Evolutionary conservation across 2,329 filamentous ascomycete genomes (phyloP), one percentile per base, ranked within the genome.

Genomic region (Pyrenophora graminea): DNA sequence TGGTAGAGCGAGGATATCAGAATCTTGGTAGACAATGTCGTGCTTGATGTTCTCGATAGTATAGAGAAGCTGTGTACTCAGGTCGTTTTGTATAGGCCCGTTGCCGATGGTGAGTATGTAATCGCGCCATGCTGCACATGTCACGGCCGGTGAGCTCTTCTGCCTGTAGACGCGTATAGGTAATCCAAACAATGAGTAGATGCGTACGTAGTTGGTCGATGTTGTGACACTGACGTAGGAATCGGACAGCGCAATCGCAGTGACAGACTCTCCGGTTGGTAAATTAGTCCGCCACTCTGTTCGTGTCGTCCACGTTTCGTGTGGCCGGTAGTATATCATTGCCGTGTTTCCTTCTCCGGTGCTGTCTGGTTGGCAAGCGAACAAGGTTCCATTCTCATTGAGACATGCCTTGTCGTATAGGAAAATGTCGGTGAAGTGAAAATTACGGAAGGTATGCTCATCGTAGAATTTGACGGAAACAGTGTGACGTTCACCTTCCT

Each of bases 381-480:
- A 97, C 0, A 96, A 80, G 0, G 91, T 82, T 13, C 94, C 93
- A 48, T 90, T 86, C 51, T 95, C 89, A 62, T 90, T 80, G 4
- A 99, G 79, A 66, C 93, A 97, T 17, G 94, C 93, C 74, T 96
- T 97, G 76, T 99, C 94, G 74, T 97, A 97, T 3, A 91, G 81
- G 69, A 91, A 97, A 1, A 91, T 93, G 70, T 99, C 94, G 10
- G 92, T 97, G 71, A 99, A 97, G 76, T 97, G 94, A 66, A 97
- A 97, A 71, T 97, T 91, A 40, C 93, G 84, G 70, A 96, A 89
- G 52, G 89, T 86, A 62, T 96, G 91, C 51, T 91, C 88, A 72
- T 99, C 95, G 71, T 97, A 97, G 71, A 99, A 99, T 66, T 97
- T 94, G 2, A 97, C 92, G 0, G 92, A 97, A 9, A 99, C 87